Conservation (phyloP, 345 rosid species). For the Citrus australasica region DNA sequence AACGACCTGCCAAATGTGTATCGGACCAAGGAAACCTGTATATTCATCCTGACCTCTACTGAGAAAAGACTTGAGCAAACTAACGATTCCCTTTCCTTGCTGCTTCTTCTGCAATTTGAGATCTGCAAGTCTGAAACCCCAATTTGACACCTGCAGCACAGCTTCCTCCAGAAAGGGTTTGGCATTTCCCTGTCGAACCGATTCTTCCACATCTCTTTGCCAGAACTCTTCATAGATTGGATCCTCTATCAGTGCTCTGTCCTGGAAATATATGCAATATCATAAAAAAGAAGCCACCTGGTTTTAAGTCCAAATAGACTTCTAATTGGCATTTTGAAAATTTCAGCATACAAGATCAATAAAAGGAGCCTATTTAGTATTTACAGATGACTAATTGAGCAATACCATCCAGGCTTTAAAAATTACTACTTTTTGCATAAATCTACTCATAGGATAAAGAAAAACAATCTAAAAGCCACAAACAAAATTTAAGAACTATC, state of each 20-base stretch:
- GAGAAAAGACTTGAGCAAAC: slow-evolving; percentile 35
- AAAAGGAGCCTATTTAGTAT: neutral
- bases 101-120: slow-evolving; percentile 52
- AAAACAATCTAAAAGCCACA: neutral
- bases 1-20: slow-evolving; percentile 73
- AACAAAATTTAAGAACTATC: neutral
- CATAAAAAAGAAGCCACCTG: neutral
- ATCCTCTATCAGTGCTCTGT: slow-evolving; percentile 61
- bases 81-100: slow-evolving; percentile 40
- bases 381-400: neutral
- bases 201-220: slow-evolving; percentile 79
- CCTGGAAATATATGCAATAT: slow-evolving; percentile 31
- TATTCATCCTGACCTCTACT: slow-evolving; percentile 36
- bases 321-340: neutral
- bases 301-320: neutral
- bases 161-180: slow-evolving; percentile 71
- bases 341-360: neutral
- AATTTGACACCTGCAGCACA: slow-evolving; percentile 54
- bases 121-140: slow-evolving; percentile 71
- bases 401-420: neutral
- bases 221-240: slow-evolving; percentile 69
- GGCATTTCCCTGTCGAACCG: slow-evolving; percentile 54
- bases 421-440: neutral
- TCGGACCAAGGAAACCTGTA: slow-evolving; percentile 69
- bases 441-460: neutral